phyloP scores from a whole-genome alignment of 495 filamentous ascomycete genomes.

The Thozetella sp. region DNA sequence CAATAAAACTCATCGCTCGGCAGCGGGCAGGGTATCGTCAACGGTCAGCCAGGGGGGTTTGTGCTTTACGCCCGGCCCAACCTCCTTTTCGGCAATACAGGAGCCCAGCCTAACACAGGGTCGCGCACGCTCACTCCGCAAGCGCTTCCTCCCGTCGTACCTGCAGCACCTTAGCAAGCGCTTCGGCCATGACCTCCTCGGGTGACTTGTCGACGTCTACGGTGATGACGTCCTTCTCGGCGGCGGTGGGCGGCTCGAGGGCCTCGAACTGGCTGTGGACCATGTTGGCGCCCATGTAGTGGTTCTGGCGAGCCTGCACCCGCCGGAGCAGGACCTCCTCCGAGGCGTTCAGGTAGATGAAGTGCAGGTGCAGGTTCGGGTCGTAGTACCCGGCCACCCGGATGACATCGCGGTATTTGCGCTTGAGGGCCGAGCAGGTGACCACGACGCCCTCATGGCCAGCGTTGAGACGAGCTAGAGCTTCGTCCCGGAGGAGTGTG shows the following conservation, averaged over 20 bases:
- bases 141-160: slow-evolving; percentile 35
- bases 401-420: slow-evolving; percentile 97
- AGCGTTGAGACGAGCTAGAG: slow-evolving; percentile 61
- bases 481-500: slow-evolving; percentile 80
- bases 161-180: slow-evolving; percentile 52
- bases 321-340: slow-evolving; percentile 75
- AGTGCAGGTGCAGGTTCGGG: slow-evolving; percentile 81
- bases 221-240: slow-evolving; percentile 82
- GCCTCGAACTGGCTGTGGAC: slow-evolving; percentile 89
- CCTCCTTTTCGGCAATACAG: too few species aligned
- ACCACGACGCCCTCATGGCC: slow-evolving; percentile 80
- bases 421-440: slow-evolving; percentile 95
- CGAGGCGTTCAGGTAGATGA: slow-evolving; percentile 83
- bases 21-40: not conserved
- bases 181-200: slow-evolving; percentile 67
- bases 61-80: too few species aligned
- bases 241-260: slow-evolving; percentile 76
- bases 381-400: slow-evolving; percentile 81
- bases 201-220: slow-evolving; percentile 73
- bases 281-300: slow-evolving; percentile 98
- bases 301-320: slow-evolving; percentile 71
- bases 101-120: too few species aligned
- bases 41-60: slow-evolving; percentile 9
- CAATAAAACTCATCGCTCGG: not conserved
- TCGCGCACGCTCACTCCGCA: too few species aligned